Base-by-base conservation (phyloP, 1,284 basidiomycete species). In the Apiotrichum siamense region DNA sequence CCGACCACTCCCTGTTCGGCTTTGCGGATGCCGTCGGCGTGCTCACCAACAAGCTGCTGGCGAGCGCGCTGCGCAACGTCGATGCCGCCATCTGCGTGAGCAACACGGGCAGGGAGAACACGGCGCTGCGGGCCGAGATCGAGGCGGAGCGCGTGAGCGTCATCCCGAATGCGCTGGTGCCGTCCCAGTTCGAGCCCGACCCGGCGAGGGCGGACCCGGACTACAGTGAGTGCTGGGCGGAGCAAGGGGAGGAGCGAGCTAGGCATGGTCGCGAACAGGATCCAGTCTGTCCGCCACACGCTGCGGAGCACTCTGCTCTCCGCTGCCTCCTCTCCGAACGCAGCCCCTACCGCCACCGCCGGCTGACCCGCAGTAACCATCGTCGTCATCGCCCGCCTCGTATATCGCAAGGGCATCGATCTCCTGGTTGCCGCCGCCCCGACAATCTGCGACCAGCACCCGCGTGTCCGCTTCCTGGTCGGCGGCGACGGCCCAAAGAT, bases 31-130 rank as follows among this genome's bases (percentile, higher is more conserved):
- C 92, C 17, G 91, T 91, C 0, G 92, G 91, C 62, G 93, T 98
- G 43, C 76, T 97, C 58, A 97, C 96, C 6, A 98, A 98, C 77
- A 98, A 98, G 71, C 79, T 99, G 33, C 77, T 98, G 25, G 86
- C 83, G 13, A 89, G 83, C 15, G 86, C 86, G 1, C 76, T 99
- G 62, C 82, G 85, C 57, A 93, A 94, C 69, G 87, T 93, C 0
- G 94, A 97, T 59, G 88, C 85, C 0, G 89, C 89, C 0, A 92
- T 97, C 29, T 97, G 92, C 65, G 96, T 98, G 43, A 93, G 89
- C n/a, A 88, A 98, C 73, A 97, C 92, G 0, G 91, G 91, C 27
- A 84, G 87, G 33, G 96, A 98, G 76, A 99, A 98, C 60, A 97
- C 93, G 0, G 88, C 92, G 1, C 79, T 99, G 3, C 80, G 96